Base-by-base conservation (phyloP, 2,329 filamentous ascomycete genomes). In the Clonostachys solani region DNA sequence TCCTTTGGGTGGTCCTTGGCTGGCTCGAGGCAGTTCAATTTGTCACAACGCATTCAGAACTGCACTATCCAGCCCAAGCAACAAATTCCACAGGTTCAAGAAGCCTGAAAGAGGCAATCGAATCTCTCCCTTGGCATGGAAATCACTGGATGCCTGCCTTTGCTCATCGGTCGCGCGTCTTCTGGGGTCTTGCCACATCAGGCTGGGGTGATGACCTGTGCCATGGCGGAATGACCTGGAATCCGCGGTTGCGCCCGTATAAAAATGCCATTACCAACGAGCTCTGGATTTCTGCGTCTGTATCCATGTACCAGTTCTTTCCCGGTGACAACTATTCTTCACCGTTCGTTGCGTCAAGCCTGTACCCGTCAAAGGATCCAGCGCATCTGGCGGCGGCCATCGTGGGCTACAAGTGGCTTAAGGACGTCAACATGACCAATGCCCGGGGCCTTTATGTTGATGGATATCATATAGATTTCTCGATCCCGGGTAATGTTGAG, bases 201-300 rank as follows among this genome's bases (percentile, higher is more conserved):
- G 90, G 92, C 6, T 97, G 92, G 90, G 87, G 95, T 60, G 86
- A 80, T 18, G 75, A 74, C 19, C 77, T 95, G 6, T 97, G 92
- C 58, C 80, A 79, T 5, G 92, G 92, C 18, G 92, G 92, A 41
- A 95, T 97, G 87, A 79, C 83, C 13, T 97, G 92, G 92, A 95
- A 88, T 54, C 89, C 89, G 4, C 80, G 81, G 35, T 69, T 92
- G 29, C 66, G 77, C 37, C 90, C 91, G 0, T 97, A 96, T 72
- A 97, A 96, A 62, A 97, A 97, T 59, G 90, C 92, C 52, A 95
- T 97, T 57, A 97, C 92, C 33, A 96, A 96, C 60, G 83, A 96
- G 62, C 78, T 96, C 2, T 96, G 81, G 68, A 89, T 96, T 50
- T 78, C 92, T 0, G 90, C 89, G 0, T 94, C 88, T 18, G 80